Percentiles rank a stretch among this genome's conserved stretches.
Evolutionary conservation across 2,329 filamentous ascomycete species (phyloP).

Genomic region (Fusarium sororula): DNA sequence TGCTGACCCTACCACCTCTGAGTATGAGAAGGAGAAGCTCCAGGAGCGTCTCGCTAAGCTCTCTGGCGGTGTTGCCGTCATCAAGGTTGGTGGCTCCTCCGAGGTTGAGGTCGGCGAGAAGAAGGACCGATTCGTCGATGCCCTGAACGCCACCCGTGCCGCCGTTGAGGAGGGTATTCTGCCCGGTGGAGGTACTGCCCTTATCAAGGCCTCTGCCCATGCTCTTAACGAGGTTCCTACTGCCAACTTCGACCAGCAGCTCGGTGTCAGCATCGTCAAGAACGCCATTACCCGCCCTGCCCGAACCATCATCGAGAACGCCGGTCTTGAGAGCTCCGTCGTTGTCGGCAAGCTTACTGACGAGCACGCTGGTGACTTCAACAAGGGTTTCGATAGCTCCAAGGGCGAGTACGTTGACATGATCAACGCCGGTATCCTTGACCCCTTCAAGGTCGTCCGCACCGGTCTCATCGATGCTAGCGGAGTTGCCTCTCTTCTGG

Average conservation of each 20-base stretch:
- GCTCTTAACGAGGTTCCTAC: conserved; percentile 85
- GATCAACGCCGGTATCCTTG: conserved; percentile 95
- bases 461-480: conserved; percentile 94
- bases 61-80: conserved; percentile 97
- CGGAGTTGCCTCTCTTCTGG: conserved; percentile 94
- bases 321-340: conserved; percentile 93
- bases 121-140: conserved; percentile 99
- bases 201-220: conserved; percentile 95
- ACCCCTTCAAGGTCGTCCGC: conserved; percentile 99
- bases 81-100: conserved; percentile 97
- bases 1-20: conserved; percentile 89
- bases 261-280: conserved; percentile 97
- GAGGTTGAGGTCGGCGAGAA: conserved; percentile 99
- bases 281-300: conserved; percentile 96
- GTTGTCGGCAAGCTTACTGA: conserved; percentile 98
- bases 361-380: conserved; percentile 91
- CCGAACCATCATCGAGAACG: conserved; percentile 96
- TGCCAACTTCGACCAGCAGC: conserved; percentile 98
- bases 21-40: conserved; percentile 99
- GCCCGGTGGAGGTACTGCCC: conserved; percentile 95
- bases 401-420: conserved; percentile 99
- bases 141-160: conserved; percentile 95
- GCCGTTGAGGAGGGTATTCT: conserved; percentile 99
- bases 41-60: conserved; percentile 99
- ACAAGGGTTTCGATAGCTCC: conserved; percentile 96